Evolutionary conservation across 2,329 filamentous ascomycete genomes (phyloP), one percentile per base, ranked within the genome.

Genomic region (Ceratocystis ficicola): DNA sequence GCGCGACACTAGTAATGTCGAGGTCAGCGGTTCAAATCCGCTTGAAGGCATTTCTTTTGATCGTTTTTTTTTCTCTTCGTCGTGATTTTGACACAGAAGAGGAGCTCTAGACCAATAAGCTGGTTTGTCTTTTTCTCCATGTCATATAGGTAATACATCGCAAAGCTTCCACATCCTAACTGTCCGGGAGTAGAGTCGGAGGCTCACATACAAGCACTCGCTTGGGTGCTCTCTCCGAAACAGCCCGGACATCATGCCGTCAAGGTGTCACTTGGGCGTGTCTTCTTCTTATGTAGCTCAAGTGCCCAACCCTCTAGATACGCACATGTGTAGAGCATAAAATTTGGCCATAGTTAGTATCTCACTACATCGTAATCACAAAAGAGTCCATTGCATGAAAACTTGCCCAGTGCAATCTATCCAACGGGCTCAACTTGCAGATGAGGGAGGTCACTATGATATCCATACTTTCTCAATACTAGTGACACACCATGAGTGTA

Each of bases 1-100:
- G 65, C 65, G 65, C 65, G 65, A 66, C 65, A 66, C 65, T 66
- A 66, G 65, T 66, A 66, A 66, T 66, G 65, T 66, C 65, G 65
- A 66, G 65, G 65, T 66, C 65, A 66, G 65, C 65, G 65, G 65
- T 66, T 66, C 65, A 66, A 66, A 66, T 66, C 65, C 65, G 65
- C 65, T 66, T 66, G 65, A 66, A 66, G 60, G 65, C 65, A 66
- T 57, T 57, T 57, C 5, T 46, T 66, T 66, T 60, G 32, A 5
- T 2, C 0, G 2, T 7, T 30, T 25, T 7, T 44, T 36, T 7
- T 20, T 15, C 10, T n/a, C 8, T 12, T 25, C 22, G 22, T 25
- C 2, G 22, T 25, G 22, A 25, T 25, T 25, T 25, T 25, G 22
- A 25, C 22, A 2, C 22, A 25, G 22, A 12, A 44, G 10, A 44